Percentiles rank a stretch among this genome's conserved stretches.
Conservation (phyloP, 495 filamentous ascomycete genomes). For the Jackrogersella multiformis region DNA sequence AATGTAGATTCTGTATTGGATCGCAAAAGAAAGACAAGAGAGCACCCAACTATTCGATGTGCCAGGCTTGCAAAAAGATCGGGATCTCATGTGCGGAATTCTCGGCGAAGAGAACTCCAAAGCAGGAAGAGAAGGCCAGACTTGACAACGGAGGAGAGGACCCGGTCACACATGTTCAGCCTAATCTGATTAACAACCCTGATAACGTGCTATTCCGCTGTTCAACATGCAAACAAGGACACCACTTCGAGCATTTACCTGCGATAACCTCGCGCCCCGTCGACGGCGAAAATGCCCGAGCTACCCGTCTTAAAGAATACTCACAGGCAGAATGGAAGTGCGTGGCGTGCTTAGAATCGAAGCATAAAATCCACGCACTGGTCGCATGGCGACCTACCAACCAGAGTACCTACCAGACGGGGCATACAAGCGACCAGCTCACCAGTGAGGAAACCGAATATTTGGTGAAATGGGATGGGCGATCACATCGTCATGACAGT, state of each 20-base stretch:
- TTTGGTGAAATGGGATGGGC: conserved; percentile 83
- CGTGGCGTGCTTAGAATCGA: conserved; percentile 69
- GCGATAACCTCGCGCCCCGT: conserved; percentile 47
- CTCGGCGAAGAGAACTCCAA: conserved; percentile 68
- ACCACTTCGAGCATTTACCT: conserved; percentile 84
- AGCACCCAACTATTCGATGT: conserved; percentile 74
- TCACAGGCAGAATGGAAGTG: conserved; percentile 72
- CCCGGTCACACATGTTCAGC: conserved; percentile 71
- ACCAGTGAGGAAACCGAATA: conserved; percentile 81
- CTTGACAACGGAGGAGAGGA: conserved; percentile 80
- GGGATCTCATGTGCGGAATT: conserved; percentile 76
- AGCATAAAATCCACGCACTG: conserved; percentile 71
- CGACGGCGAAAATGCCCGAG: conserved; percentile 52
- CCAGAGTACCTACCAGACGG: conserved; percentile 57
- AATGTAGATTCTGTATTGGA: conserved; percentile 87
- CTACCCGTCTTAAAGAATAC: conserved; percentile 64
- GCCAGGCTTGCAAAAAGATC: conserved; percentile 69
- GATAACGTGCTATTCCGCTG: conserved; percentile 87
- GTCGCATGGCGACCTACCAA: conserved; percentile 86
- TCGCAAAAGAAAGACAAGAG: conserved; percentile 70
- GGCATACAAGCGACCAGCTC: conserved; percentile 60
- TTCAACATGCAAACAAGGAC: conserved; percentile 75
- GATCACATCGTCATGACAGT: conserved; percentile 78
- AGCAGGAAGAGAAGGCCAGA: conserved; percentile 83
- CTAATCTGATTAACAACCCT: conserved; percentile 73